Evolutionary conservation across 768 basidiomycete species (phyloP), one percentile per base, ranked within the genome.

Genomic region (Cubamyces sp.): DNA sequence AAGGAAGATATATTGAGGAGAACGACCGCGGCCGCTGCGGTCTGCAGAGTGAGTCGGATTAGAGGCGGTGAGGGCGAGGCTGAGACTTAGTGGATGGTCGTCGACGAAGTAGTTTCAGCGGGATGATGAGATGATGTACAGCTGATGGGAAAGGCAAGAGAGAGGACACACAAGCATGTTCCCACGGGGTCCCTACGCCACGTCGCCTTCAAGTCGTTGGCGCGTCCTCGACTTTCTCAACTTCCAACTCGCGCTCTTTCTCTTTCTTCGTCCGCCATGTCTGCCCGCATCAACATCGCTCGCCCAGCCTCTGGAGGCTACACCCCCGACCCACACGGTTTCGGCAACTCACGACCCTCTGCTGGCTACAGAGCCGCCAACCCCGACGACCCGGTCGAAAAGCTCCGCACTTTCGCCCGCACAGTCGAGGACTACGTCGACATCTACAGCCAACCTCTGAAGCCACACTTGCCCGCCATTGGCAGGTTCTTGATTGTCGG

Each of bases 401-500:
- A 89, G 75, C 74, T 94, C 51, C 84, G 87, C 64, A 81, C 81
- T 7, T 78, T 87, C 68, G 84, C 84, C 74, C 87, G 85, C 74
- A 82, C 86, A 74, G 82, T 94, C 58, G 97, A 99, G 79, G 97
- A 99, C 78, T 80, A 87, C 65, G 84, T 97, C 72, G 97, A 98
- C 74, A 88, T 92, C 67, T 90, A 91, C 76, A 89, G 94, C 8
- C 91, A 97, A 72, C 97, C 97, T 19, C 81, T 98, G 76, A 88
- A 89, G 74, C 97, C 97, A 55, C 88, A 96, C 74, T 82, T 99
- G 69, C 97, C 97, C 43, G 88, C 93, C 57, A 88, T 98, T 74
- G 96, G 95, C 61, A 86, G 97, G 69, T 98, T 98, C 78, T 76
- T 99, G 61, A 98, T 98, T 75, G 94, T 99, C 54, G 94, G 97